Percentiles rank a stretch among this genome's conserved stretches.
These are phyloP conservation scores for Bertia moriformis DNA, from an alignment of 2,329 filamentous ascomycete species.

Conservation along the genomic window DNA sequence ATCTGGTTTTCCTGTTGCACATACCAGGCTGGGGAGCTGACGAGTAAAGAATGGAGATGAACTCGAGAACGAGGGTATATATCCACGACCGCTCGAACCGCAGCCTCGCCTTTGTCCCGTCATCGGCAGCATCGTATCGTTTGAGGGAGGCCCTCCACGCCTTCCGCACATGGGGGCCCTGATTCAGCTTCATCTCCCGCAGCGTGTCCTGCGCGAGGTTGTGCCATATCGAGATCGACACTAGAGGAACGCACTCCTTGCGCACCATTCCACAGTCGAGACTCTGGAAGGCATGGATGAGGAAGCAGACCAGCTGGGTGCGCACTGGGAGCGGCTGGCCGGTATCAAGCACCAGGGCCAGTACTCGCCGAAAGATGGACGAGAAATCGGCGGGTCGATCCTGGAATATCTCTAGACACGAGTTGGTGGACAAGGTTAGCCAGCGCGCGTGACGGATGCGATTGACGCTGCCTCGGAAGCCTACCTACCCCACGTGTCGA, in stretches of 20 bases:
- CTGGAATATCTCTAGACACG: slow-evolving; percentile 53
- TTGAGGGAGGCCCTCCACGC: slow-evolving; percentile 80
- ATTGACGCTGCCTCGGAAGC: neutral
- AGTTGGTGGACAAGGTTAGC: neutral
- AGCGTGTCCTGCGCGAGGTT: slow-evolving; percentile 68
- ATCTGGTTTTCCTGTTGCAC: slow-evolving; percentile 31
- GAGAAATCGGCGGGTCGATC: slow-evolving; percentile 72
- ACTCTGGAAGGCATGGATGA: slow-evolving; percentile 86
- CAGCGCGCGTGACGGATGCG: neutral
- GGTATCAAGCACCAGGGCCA: slow-evolving; percentile 70
- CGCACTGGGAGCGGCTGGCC: slow-evolving; percentile 53
- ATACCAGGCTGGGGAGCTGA: too few species aligned
- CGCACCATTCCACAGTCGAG: slow-evolving; percentile 77
- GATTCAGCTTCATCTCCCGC: slow-evolving; percentile 59
- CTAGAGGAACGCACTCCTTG: slow-evolving; percentile 89
- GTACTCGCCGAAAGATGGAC: slow-evolving; percentile 70
- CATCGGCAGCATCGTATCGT: slow-evolving; percentile 75
- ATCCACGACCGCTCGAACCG: slow-evolving; percentile 91
- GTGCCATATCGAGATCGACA: slow-evolving; percentile 92
- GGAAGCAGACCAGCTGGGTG: slow-evolving; percentile 73
- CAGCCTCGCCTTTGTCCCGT: slow-evolving; percentile 60
- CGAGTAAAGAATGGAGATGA: slow-evolving; percentile 59
- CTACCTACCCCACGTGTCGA: slow-evolving; percentile 71
- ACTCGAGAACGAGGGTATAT: slow-evolving; percentile 72
- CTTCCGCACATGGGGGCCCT: slow-evolving; percentile 64